These are phyloP conservation scores for Isoetes engelmannii DNA, from an alignment of 83 land plant genomes.

Conservation along the genomic window DNA sequence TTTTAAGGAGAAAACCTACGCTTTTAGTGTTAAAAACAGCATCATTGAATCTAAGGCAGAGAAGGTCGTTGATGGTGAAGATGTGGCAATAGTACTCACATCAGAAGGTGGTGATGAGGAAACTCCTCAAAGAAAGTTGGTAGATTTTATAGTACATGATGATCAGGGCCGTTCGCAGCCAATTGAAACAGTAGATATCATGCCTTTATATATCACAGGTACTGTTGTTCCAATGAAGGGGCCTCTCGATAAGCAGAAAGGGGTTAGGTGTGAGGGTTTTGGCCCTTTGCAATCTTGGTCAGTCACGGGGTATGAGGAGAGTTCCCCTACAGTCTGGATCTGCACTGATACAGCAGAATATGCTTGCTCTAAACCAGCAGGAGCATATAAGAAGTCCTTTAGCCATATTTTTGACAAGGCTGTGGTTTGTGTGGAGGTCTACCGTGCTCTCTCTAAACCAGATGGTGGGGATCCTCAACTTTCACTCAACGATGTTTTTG, in stretches of 20 bases:
- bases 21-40: constrained; percentile 32
- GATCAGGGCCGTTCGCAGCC: constrained; percentile 49
- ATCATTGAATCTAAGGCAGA: constrained; percentile 40
- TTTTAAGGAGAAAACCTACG: constrained; percentile 54
- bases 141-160: constrained; percentile 71
- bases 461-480: constrained; percentile 69
- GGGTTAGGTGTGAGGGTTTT: constrained; percentile 72
- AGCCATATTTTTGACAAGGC: constrained; percentile 62
- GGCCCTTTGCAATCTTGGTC: constrained; percentile 73
- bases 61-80: constrained; percentile 47
- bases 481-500: constrained; percentile 67
- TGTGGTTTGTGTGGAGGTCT: constrained; percentile 63
- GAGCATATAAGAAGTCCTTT: constrained; percentile 53
- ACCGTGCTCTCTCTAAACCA: constrained; percentile 49
- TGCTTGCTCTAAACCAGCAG: constrained; percentile 61
- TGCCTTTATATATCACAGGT: constrained; percentile 57
- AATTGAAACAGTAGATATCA: constrained; percentile 57
- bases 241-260: constrained; percentile 42
- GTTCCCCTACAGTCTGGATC: constrained; percentile 53
- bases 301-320: constrained; percentile 84
- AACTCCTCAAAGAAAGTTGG: constrained; percentile 47
- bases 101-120: constrained; percentile 29
- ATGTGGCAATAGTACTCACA: constrained; percentile 50
- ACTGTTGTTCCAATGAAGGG: constrained; percentile 49
- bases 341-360: constrained; percentile 71